These are phyloP conservation scores for Pichia sp. DNA, from an alignment of 1,139 yeast genomes.

Conservation along the genomic window DNA sequence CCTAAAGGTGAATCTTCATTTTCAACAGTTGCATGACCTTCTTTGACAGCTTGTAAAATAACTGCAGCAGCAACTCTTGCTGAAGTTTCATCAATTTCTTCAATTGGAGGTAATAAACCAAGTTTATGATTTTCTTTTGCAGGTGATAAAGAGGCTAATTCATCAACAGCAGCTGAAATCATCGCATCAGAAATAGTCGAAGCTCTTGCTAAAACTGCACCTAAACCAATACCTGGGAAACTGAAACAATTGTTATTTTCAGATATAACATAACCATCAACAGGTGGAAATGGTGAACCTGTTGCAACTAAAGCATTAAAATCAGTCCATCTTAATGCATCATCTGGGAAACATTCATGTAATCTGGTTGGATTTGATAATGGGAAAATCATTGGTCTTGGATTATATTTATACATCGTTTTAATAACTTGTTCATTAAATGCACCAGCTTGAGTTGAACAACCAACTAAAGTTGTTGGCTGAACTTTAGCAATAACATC, in stretches of 20 bases:
- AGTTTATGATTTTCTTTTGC: slow-evolving; percentile 66
- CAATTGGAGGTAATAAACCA: slow-evolving; percentile 83
- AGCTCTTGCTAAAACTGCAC: slow-evolving; percentile 86
- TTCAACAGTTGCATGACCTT: slow-evolving; percentile 72
- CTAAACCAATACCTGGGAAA: slow-evolving; percentile 96
- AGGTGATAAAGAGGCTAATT: slow-evolving; percentile 79
- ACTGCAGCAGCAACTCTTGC: slow-evolving; percentile 93
- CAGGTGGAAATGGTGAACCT: slow-evolving; percentile 96
- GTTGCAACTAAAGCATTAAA: slow-evolving; percentile 90
- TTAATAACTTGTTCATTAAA: slow-evolving; percentile 80
- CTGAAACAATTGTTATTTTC: slow-evolving; percentile 96
- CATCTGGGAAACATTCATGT: slow-evolving; percentile 90
- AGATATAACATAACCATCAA: slow-evolving; percentile 78
- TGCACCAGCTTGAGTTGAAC: slow-evolving; percentile 96
- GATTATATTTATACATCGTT: slow-evolving; percentile 83
- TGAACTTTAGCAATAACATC: slow-evolving; percentile 67
- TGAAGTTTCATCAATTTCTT: slow-evolving; percentile 80
- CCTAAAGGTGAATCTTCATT: slow-evolving; percentile 55
- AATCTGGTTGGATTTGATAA: slow-evolving; percentile 92
- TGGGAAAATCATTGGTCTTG: slow-evolving; percentile 90
- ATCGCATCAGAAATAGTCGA: slow-evolving; percentile 74
- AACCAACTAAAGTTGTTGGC: slow-evolving; percentile 90
- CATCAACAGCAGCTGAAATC: slow-evolving; percentile 95
- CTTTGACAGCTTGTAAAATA: slow-evolving; percentile 76
- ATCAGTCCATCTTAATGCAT: slow-evolving; percentile 87